Percentiles rank a stretch among this genome's conserved stretches.
Conservation (phyloP, 2,329 filamentous ascomycete species). For the Hypoxylon sp. region DNA sequence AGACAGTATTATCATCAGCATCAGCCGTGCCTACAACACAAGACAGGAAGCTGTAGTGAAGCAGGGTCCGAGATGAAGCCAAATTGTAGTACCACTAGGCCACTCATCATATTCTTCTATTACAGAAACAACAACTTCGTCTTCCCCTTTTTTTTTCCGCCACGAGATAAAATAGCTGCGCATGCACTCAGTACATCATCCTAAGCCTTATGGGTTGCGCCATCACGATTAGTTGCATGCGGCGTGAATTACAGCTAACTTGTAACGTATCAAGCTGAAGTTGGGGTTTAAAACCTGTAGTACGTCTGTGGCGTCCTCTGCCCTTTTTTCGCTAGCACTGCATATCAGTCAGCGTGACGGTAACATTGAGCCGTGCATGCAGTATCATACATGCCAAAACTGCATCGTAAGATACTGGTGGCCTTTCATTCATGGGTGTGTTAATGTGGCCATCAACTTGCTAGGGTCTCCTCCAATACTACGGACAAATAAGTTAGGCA, state of each 20-base stretch:
- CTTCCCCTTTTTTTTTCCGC: conserved; percentile 1
- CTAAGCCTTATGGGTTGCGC: conserved; percentile 32
- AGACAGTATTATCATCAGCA: conserved; percentile 28
- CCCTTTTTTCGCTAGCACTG: conserved; percentile 12
- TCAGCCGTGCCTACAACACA: conserved; percentile 25
- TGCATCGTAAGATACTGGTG: conserved; percentile 16
- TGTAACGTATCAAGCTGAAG: conserved; percentile 9
- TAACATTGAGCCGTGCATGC: conserved; percentile 32
- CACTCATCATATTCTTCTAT: conserved; percentile 4
- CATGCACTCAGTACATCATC: conserved; percentile 40
- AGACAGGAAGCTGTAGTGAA: conserved; percentile 3
- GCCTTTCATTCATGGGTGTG: conserved; percentile 36
- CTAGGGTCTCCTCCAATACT: conserved; percentile 39
- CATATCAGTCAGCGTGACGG: conserved; percentile 30
- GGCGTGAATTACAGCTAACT: conserved; percentile 14
- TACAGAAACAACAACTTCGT: conserved; percentile 5
- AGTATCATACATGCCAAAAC: conserved; percentile 31
- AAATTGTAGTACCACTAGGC: conserved; percentile 11
- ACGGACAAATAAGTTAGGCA: conserved; percentile 36
- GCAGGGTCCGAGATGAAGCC: conserved; percentile 18
- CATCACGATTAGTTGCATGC: conserved; percentile 27
- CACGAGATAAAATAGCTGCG: conserved; percentile 23
- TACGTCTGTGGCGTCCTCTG: conserved; percentile 26
- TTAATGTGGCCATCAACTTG: conserved; percentile 30
- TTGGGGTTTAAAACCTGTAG: conserved; percentile 4